Evolutionary conservation across 345 rosid species (phyloP).

Genomic region (Bretschneidera sinensis): DNA sequence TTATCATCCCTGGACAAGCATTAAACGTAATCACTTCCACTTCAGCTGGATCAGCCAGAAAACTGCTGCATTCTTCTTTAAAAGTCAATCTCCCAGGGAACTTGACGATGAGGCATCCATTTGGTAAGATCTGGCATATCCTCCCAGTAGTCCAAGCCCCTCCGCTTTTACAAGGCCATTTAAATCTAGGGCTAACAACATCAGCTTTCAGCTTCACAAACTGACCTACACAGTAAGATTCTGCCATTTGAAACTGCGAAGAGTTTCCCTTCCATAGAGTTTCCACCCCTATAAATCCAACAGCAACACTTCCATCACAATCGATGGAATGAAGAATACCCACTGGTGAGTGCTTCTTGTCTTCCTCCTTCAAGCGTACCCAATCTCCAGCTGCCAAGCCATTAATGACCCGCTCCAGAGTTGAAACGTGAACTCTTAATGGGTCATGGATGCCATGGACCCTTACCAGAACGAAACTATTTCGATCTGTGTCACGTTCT

Average conservation of each 20-base stretch:
- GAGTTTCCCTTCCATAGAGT: slow-evolving; percentile 75
- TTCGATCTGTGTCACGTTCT: slow-evolving; percentile 44
- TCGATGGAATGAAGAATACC: slow-evolving; percentile 79
- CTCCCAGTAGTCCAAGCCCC: slow-evolving; percentile 80
- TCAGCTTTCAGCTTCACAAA: slow-evolving; percentile 63
- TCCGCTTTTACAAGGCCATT: slow-evolving; percentile 67
- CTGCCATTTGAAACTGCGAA: slow-evolving; percentile 80
- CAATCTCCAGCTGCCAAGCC: slow-evolving; percentile 93
- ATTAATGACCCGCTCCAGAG: slow-evolving; percentile 62
- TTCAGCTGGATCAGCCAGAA: slow-evolving; percentile 88
- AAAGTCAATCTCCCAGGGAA: slow-evolving; percentile 72
- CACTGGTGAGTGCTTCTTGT: slow-evolving; percentile 66
- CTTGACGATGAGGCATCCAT: slow-evolving; percentile 75
- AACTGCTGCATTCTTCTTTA: slow-evolving; percentile 39
- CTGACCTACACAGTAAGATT: slow-evolving; percentile 65
- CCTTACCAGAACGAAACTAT: slow-evolving; percentile 74
- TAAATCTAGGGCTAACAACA: slow-evolving; percentile 72
- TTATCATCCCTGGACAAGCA: slow-evolving; percentile 53
- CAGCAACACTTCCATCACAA: slow-evolving; percentile 61
- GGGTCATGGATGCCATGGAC: slow-evolving; percentile 86
- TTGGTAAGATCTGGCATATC: slow-evolving; percentile 58
- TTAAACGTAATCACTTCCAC: slow-evolving; percentile 64
- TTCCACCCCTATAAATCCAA: slow-evolving; percentile 73
- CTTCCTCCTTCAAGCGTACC: slow-evolving; percentile 72
- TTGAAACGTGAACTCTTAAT: slow-evolving; percentile 56